Evolutionary conservation across 2,329 filamentous ascomycete genomes (phyloP).

Genomic region (Aureobasidium sp.): DNA sequence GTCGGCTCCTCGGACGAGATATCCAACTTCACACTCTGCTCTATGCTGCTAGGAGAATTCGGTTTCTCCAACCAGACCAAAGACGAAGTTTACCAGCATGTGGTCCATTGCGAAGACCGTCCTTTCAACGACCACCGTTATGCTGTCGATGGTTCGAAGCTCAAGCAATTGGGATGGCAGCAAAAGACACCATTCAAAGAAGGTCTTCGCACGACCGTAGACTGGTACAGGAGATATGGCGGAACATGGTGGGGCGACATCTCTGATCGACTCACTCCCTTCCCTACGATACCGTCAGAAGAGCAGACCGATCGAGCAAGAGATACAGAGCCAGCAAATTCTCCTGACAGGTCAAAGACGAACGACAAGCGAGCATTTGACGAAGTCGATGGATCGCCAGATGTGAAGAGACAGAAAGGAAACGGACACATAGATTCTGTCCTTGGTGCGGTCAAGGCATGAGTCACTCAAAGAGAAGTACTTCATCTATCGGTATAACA

Average conservation of each 20-base stretch:
- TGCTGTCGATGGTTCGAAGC: slow-evolving; percentile 61
- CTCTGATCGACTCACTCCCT: slow-evolving; percentile 58
- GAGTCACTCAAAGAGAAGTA: too few species aligned
- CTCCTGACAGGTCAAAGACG: background rate
- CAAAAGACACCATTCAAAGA: slow-evolving; percentile 58
- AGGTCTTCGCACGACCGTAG: slow-evolving; percentile 55
- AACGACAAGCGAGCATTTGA: background rate
- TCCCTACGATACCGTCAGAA: slow-evolving; percentile 31
- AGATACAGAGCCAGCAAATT: background rate
- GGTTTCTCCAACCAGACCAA: slow-evolving; percentile 43
- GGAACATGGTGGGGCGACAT: slow-evolving; percentile 68
- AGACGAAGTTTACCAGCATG: slow-evolving; percentile 52
- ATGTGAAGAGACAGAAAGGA: background rate
- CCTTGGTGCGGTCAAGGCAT: background rate
- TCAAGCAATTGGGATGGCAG: slow-evolving; percentile 59
- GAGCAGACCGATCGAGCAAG: background rate
- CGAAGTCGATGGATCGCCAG: background rate
- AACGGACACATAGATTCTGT: background rate
- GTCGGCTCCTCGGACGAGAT: slow-evolving; percentile 71
- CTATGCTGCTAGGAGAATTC: slow-evolving; percentile 55
- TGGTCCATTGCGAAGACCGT: slow-evolving; percentile 68
- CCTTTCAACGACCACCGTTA: slow-evolving; percentile 72
- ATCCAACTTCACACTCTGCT: slow-evolving; percentile 63
- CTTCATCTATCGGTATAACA: too few species aligned
- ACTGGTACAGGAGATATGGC: slow-evolving; percentile 57